A percentile compares a stretch with the other conserved stretches of the same genome.
Conservation (phyloP, 495 filamentous ascomycete genomes). For the Penicillium robsamsonii region DNA sequence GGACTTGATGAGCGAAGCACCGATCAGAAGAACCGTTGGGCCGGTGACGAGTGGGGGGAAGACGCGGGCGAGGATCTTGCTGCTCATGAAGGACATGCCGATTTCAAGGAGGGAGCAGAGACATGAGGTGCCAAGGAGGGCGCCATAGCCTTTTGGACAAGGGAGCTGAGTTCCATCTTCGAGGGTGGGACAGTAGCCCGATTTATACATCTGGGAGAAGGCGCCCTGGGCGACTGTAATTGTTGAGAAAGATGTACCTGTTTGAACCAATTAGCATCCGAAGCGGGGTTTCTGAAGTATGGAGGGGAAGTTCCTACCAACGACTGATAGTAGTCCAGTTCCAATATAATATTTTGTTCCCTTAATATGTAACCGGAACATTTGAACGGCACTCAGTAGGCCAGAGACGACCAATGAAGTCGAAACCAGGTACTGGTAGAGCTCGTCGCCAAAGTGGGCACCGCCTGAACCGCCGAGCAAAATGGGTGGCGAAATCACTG, state of each 20-base stretch:
- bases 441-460: constrained; percentile 59
- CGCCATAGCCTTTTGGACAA: constrained; percentile 84
- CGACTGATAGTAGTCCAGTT: constrained; percentile 87
- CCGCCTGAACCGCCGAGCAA: constrained; percentile 63
- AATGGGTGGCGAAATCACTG: constrained; percentile 76
- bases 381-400: constrained; percentile 75
- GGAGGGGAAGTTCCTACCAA: constrained; percentile 49
- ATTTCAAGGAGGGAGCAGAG: constrained; percentile 48
- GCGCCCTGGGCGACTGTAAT: constrained; percentile 81
- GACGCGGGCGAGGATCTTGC: constrained; percentile 64
- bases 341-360: constrained; percentile 83
- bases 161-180: constrained; percentile 65
- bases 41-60: constrained; percentile 92
- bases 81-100: constrained; percentile 56
- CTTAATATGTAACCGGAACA: constrained; percentile 78
- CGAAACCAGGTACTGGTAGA: constrained; percentile 81
- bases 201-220: constrained; percentile 81
- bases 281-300: background rate
- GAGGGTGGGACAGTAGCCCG: constrained; percentile 68
- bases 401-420: constrained; percentile 87
- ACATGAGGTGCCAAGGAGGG: constrained; percentile 71
- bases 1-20: constrained; percentile 69
- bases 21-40: constrained; percentile 75
- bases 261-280: background rate
- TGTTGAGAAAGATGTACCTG: constrained; percentile 67